phyloP scores from a whole-genome alignment of 495 filamentous ascomycete genomes.

The Evansstolkia leycettana region DNA sequence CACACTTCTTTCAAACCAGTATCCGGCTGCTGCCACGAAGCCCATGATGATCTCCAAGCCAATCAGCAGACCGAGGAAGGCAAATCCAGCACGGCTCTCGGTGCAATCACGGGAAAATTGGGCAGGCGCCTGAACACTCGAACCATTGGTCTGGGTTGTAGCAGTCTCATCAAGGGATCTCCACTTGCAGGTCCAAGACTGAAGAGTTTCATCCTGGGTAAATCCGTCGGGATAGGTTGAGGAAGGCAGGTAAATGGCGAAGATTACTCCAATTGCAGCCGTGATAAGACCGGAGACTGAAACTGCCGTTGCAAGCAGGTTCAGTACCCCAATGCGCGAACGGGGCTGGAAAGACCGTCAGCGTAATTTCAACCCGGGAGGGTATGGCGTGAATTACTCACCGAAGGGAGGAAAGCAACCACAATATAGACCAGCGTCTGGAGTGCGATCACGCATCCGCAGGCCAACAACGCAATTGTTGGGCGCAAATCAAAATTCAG shows the following conservation, averaged over 20 bases:
- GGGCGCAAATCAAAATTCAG: constrained; percentile 35
- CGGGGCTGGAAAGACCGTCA: constrained; percentile 14
- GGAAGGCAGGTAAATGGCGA: constrained; percentile 30
- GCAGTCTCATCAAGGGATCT: constrained; percentile 9
- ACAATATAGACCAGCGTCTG: constrained; percentile 29
- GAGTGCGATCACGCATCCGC: constrained; percentile 28
- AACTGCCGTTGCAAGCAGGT: constrained; percentile 22
- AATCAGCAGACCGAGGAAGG: constrained; percentile 27
- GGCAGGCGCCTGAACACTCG: constrained; percentile 11
- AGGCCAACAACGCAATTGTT: constrained; percentile 29
- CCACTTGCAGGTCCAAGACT: constrained; percentile 44
- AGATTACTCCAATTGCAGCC: constrained; percentile 26
- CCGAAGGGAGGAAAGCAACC: constrained; percentile 30
- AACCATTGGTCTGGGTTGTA: constrained; percentile 1
- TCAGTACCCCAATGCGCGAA: constrained; percentile 24
- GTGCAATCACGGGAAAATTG: constrained; percentile 34
- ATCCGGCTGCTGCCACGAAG: constrained; percentile 22
- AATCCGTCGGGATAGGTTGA: constrained; percentile 25
- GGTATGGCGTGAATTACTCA: constrained; percentile 11
- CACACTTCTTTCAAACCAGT: constrained; percentile 28
- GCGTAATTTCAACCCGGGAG: not conserved
- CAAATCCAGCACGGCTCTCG: constrained; percentile 25
- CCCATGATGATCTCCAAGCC: constrained; percentile 34
- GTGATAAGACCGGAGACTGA: constrained; percentile 27
- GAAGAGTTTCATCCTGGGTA: constrained; percentile 29